Base-by-base conservation (phyloP, 768 basidiomycete genomes). In the Melanogaster broomeanus region DNA sequence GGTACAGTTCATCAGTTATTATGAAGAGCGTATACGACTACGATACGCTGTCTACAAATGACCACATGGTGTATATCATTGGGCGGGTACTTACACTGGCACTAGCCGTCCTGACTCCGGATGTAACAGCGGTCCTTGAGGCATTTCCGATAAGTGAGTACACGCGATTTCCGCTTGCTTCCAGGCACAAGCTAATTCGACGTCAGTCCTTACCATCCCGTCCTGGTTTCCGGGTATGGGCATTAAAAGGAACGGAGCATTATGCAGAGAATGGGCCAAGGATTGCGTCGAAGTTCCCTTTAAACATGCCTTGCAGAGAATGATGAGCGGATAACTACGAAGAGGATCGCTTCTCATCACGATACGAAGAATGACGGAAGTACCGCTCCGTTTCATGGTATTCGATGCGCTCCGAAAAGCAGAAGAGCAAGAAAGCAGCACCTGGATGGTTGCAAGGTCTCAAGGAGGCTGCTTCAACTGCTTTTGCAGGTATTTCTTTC, bases 1-100 rank as follows among this genome's bases (percentile, higher is more conserved):
- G 55, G 37, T 54, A 51, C 19, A 39, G 48, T 13, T 19, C 61
- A 58, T 54, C 72, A 57, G 69, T 74, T 45, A 61, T 66, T 11
- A 50, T 61, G 16, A 47, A 48, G 37, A 50, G 52, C 15, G 30
- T 52, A 39, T 47, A 64, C 31, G 59, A 51, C 41, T 61, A 63
- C n/a, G 56, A 63, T 40, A 52, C 53, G 22, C 12, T 22, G 12
- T 61, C 52, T 16, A 24, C 40, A 19, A 35, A 59, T 48, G 60
- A 61, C 38, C 30, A 13, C 37, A 47, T 45, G 41, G 47, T 55
- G 30, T 24, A 52, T 22, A 13, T 27, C 9, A 44, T 64, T 47
- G 53, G 56, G 42, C 51, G 50, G 35, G 50, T 19, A 21, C 40
- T 33, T 19, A 52, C 39, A 27, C 31, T 50, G 8, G 19, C 58